Evolutionary conservation across 768 basidiomycete genomes (phyloP).

Genomic region (Leccinellum albellum): DNA sequence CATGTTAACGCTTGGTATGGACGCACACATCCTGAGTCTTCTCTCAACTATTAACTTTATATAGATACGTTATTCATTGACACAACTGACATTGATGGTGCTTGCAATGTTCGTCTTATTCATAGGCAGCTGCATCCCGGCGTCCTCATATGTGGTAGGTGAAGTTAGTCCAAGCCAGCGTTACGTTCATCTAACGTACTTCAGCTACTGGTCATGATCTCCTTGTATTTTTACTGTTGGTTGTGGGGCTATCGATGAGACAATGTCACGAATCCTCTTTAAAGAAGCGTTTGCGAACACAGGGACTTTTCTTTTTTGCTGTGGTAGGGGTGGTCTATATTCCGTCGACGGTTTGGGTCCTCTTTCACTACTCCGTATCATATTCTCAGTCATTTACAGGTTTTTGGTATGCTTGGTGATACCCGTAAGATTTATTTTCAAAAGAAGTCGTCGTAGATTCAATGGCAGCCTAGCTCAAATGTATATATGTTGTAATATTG

Average conservation of each 20-base stretch:
- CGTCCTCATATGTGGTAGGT: constrained; percentile 19
- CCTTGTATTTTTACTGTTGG: constrained; percentile 14
- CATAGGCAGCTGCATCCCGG: neutral
- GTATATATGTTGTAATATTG: neutral
- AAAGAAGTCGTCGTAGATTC: neutral
- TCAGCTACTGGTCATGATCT: constrained; percentile 20
- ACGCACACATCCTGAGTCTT: neutral
- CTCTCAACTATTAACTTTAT: neutral
- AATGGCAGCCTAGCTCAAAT: neutral
- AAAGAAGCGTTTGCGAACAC: constrained; percentile 10
- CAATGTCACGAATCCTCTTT: constrained; percentile 11
- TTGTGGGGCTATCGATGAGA: constrained; percentile 12
- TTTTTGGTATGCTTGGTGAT: neutral
- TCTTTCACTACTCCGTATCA: neutral
- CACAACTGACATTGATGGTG: neutral
- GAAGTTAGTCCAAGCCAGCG: rapidly evolving
- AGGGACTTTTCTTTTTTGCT: constrained; percentile 17
- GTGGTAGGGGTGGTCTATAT: constrained; percentile 14
- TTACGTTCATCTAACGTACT: neutral
- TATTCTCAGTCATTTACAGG: neutral
- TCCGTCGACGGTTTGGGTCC: neutral
- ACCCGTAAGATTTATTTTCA: neutral
- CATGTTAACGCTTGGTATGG: constrained; percentile 13
- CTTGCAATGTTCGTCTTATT: neutral
- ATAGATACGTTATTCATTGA: constrained; percentile 3